Evolutionary conservation across 108 stramenopile species (phyloP).

Genomic region (Nitzschia sp.): DNA sequence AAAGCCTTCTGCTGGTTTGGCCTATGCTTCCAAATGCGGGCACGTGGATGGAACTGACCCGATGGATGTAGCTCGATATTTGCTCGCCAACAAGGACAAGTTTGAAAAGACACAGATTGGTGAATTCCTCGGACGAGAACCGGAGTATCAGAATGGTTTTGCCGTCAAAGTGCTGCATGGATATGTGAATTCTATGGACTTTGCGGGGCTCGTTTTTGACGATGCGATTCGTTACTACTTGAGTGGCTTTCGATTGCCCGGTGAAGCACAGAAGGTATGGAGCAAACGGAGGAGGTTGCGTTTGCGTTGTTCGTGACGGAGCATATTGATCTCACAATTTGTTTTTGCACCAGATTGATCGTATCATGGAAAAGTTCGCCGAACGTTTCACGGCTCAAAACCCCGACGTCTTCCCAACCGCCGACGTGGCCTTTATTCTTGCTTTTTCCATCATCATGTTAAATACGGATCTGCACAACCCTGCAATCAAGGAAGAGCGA

Average conservation of each 20-base stretch:
- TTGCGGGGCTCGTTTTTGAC: slow-evolving; percentile 88
- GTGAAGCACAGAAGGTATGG: slow-evolving; percentile 96
- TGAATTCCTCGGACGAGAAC: slow-evolving; percentile 94
- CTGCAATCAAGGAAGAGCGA: slow-evolving; percentile 91
- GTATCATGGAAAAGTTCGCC: slow-evolving; percentile 99
- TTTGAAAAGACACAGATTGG: slow-evolving; percentile 98
- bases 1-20: slow-evolving; percentile 91
- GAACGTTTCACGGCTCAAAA: slow-evolving; percentile 92
- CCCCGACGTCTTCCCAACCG: slow-evolving; percentile 84
- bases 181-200: slow-evolving; percentile 91
- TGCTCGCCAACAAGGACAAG: slow-evolving; percentile 83
- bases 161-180: slow-evolving; percentile 87
- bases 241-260: slow-evolving; percentile 96
- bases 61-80: slow-evolving; percentile 83
- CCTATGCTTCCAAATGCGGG: slow-evolving; percentile 84
- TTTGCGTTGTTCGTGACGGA: too few relatives aligned
- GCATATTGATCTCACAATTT: too few relatives aligned
- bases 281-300: not conserved
- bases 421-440: slow-evolving; percentile 97
- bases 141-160: slow-evolving; percentile 91
- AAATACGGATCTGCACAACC: slow-evolving; percentile 98
- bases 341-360: slow-evolving; percentile 82
- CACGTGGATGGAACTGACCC: slow-evolving; percentile 82
- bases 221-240: slow-evolving; percentile 95
- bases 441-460: slow-evolving; percentile 99